A percentile compares a stretch with the other conserved stretches of the same genome.
Evolutionary conservation across 2,329 filamentous ascomycete species (phyloP).

Genomic region (Aspergillus eucalypticola): DNA sequence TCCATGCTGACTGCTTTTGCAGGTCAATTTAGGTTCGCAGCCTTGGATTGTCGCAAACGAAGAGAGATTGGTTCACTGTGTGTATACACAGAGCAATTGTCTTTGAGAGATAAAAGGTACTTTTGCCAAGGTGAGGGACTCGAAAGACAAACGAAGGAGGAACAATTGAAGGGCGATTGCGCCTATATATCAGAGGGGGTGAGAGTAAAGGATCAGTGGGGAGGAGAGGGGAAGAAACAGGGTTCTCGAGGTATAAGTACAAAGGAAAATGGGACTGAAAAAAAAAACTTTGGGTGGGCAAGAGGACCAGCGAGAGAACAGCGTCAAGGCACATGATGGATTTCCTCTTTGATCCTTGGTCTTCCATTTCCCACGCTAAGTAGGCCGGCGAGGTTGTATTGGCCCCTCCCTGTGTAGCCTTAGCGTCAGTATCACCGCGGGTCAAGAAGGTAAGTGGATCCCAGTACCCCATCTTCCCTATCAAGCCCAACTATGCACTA

Average conservation of each 20-base stretch:
- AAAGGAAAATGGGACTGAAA: neutral
- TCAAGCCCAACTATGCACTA: neutral
- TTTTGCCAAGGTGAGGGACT: too few species aligned
- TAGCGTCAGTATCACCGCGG: slow-evolving; percentile 4
- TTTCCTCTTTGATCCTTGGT: slow-evolving; percentile 7
- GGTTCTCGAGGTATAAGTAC: neutral
- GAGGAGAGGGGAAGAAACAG: neutral
- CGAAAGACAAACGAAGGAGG: too few species aligned
- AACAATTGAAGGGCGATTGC: too few species aligned
- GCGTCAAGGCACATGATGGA: slow-evolving; percentile 1
- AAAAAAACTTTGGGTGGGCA: neutral
- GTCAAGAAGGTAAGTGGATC: slow-evolving; percentile 2
- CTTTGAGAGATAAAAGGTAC: too few species aligned
- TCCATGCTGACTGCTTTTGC: neutral
- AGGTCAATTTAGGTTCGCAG: neutral
- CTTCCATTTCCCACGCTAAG: neutral
- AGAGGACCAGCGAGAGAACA: neutral
- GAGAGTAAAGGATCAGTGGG: neutral
- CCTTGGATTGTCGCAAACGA: neutral
- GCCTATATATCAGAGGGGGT: neutral
- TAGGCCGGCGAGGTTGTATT: slow-evolving; percentile 1
- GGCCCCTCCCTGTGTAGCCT: slow-evolving; percentile 4
- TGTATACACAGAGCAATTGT: too few species aligned
- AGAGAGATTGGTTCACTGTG: neutral
- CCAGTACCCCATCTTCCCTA: slow-evolving; percentile 2